Evolutionary conservation across 305 asterid species (phyloP).

Genomic region (Salvia sclarea): DNA sequence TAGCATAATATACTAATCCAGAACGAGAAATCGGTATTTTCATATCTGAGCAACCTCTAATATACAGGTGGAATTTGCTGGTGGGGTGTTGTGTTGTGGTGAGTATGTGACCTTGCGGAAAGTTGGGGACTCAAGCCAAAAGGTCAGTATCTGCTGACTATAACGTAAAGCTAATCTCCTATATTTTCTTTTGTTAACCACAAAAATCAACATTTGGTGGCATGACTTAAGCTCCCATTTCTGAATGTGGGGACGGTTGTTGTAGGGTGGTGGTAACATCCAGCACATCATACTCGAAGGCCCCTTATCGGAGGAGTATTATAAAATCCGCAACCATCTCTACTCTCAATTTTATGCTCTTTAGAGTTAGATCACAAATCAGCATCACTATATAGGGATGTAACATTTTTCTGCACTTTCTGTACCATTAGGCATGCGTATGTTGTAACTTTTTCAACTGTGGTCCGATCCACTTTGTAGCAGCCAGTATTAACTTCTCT

Average conservation of each 20-base stretch:
- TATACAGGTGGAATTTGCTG: constrained; percentile 78
- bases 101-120: constrained; percentile 87
- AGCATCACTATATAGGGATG: not conserved
- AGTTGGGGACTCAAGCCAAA: constrained; percentile 91
- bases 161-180: constrained; percentile 19
- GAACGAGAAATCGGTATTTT: not conserved
- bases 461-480: not conserved
- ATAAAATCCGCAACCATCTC: constrained; percentile 73
- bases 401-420: not conserved
- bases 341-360: constrained; percentile 87
- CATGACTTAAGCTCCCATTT: not conserved
- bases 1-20: not conserved
- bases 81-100: constrained; percentile 91
- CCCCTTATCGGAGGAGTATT: constrained; percentile 89
- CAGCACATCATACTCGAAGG: constrained; percentile 96
- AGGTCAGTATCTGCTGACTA: constrained; percentile 50
- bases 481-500: not conserved
- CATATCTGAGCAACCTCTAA: not conserved
- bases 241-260: constrained; percentile 15
- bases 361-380: constrained; percentile 46
- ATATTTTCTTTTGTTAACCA: constrained; percentile 14
- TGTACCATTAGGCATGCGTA: not conserved
- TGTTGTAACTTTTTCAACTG: not conserved
- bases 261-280: constrained; percentile 77
- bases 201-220: not conserved